Percentiles rank a stretch among this genome's conserved stretches.
Evolutionary conservation across 164 flowering plant species (phyloP).

Genomic region (Houttuynia cordata): DNA sequence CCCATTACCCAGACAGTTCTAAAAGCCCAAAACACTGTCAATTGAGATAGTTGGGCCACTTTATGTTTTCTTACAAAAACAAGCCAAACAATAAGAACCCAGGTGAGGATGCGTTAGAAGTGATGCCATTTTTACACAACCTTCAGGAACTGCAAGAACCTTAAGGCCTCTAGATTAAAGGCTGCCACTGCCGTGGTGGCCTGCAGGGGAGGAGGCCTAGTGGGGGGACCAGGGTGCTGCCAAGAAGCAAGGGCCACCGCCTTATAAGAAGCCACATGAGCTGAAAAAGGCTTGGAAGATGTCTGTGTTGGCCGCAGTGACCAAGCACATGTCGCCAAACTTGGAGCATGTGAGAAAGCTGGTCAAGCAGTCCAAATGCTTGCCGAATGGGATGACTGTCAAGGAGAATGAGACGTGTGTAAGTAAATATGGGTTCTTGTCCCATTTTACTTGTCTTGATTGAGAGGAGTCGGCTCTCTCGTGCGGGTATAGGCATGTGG

Average conservation of each 20-base stretch:
- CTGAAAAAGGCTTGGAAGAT: conserved; percentile 66
- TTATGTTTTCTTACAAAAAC: too few relatives aligned
- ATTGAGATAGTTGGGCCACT: too few relatives aligned
- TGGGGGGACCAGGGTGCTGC: conserved; percentile 18
- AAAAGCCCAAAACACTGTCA: too few relatives aligned
- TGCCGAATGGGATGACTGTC: conserved; percentile 64
- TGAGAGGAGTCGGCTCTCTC: too few relatives aligned
- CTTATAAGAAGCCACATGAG: conserved; percentile 73
- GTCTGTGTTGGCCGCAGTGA: conserved; percentile 53
- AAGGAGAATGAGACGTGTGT: conserved; percentile 59
- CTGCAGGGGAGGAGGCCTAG: conserved; percentile 27
- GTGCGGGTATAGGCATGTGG: too few relatives aligned
- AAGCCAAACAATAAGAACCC: too few relatives aligned
- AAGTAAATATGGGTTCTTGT: too few relatives aligned
- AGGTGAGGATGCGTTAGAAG: too few relatives aligned
- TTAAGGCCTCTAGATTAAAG: conserved; percentile 24
- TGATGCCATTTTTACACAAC: too few relatives aligned
- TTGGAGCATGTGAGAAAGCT: conserved; percentile 53
- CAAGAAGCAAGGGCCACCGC: conserved; percentile 24
- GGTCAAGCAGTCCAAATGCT: conserved; percentile 56
- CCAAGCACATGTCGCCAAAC: conserved; percentile 66
- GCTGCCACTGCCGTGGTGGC: conserved; percentile 34
- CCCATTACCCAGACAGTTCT: too few relatives aligned
- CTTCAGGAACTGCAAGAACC: too few relatives aligned
- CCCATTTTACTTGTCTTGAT: too few relatives aligned